Evolutionary conservation across 2,329 filamentous ascomycete species (phyloP).

Genomic region (Monilinia vaccinii-corymbosi): DNA sequence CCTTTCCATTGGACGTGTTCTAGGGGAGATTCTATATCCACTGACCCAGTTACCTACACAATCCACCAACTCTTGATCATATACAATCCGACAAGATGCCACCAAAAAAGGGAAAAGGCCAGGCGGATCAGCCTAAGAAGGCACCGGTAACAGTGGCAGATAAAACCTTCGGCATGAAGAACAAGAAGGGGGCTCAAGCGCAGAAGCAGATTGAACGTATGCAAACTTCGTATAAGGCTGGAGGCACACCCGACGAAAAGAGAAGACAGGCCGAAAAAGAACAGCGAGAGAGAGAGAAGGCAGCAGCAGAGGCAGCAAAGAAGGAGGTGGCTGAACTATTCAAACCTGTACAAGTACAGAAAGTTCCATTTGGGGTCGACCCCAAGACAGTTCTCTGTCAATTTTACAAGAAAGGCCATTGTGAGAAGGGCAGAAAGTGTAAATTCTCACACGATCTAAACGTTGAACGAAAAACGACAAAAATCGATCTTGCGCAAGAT

Average conservation of each 20-base stretch:
- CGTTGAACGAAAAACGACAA: conserved; percentile 84
- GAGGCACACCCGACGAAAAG: conserved; percentile 82
- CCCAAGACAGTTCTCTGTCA: conserved; percentile 95
- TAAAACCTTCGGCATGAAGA: conserved; percentile 99
- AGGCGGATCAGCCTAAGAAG: conserved; percentile 41
- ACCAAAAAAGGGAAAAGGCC: conserved; percentile 52
- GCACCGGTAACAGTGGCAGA: conserved; percentile 62
- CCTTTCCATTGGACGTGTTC: background rate
- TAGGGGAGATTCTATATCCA: background rate
- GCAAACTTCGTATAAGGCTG: conserved; percentile 59
- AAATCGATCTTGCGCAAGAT: conserved; percentile 87
- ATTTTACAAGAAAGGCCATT: conserved; percentile 95
- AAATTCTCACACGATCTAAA: conserved; percentile 93
- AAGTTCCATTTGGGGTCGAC: conserved; percentile 94
- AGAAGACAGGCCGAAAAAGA: conserved; percentile 60
- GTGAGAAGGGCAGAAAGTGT: conserved; percentile 95
- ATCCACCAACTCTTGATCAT: background rate
- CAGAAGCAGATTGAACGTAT: conserved; percentile 88
- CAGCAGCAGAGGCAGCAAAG: conserved; percentile 76
- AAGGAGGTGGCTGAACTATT: conserved; percentile 74
- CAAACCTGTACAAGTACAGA: conserved; percentile 89
- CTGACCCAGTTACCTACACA: background rate
- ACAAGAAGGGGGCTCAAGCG: conserved; percentile 89
- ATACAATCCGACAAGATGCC: conserved; percentile 49
- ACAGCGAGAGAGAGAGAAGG: conserved; percentile 76